Conservation (phyloP, 2,329 filamentous ascomycete genomes). For the Fusarium caatingaense region DNA sequence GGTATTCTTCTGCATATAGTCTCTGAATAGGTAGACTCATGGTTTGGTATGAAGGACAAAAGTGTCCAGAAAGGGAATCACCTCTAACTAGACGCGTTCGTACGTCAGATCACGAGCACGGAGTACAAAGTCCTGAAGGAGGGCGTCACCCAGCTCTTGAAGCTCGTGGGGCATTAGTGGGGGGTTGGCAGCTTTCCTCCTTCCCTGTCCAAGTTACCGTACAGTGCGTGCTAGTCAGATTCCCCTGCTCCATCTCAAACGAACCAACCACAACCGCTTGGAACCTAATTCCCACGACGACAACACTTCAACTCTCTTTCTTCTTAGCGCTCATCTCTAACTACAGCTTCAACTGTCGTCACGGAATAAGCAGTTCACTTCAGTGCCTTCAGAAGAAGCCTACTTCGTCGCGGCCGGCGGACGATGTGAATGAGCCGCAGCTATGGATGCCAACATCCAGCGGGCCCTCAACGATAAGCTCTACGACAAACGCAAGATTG, state of each 20-base stretch:
- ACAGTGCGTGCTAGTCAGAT: conserved; percentile 31
- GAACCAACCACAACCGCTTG: conserved; percentile 34
- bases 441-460: conserved; percentile 90
- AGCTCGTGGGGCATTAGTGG: conserved; percentile 36
- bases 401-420: conserved; percentile 32
- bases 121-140: conserved; percentile 29
- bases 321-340: not conserved
- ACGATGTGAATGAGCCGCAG: conserved; percentile 43
- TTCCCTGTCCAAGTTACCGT: conserved; percentile 26
- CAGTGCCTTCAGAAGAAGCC: not conserved
- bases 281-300: conserved; percentile 34
- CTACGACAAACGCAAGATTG: conserved; percentile 97
- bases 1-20: not conserved
- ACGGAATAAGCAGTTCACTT: not conserved
- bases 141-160: conserved; percentile 12
- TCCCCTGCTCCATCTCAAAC: conserved; percentile 36
- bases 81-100: conserved; percentile 11
- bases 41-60: conserved; percentile 2
- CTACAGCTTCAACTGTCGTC: not conserved
- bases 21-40: not conserved
- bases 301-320: conserved; percentile 9
- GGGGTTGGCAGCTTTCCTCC: conserved; percentile 29
- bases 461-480: conserved; percentile 96
- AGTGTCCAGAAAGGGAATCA: not conserved
- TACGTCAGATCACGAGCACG: conserved; percentile 37